A percentile compares a stretch with the other conserved stretches of the same genome.
Conservation (phyloP, 2,329 filamentous ascomycete species). For the Ophiostoma perfectum region DNA sequence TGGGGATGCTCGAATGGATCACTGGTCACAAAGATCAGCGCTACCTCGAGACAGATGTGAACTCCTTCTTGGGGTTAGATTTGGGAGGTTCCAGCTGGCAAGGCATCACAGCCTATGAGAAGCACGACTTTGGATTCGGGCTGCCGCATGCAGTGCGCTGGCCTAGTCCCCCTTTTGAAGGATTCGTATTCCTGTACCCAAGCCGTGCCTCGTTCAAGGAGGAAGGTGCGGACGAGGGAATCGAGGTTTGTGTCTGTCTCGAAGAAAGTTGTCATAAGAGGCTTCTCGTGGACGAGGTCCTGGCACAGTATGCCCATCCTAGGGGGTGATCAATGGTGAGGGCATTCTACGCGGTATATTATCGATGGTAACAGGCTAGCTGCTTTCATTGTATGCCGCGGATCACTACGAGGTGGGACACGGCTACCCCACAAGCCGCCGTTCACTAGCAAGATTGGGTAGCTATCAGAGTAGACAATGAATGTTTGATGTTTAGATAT, state of each 20-base stretch:
- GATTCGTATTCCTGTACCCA: background rate
- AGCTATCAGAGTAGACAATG: too few relatives aligned
- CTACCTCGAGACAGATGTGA: background rate
- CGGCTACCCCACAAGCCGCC: too few relatives aligned
- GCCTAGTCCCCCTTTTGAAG: background rate
- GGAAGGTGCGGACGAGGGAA: background rate
- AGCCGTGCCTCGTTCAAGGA: background rate
- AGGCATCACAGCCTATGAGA: background rate
- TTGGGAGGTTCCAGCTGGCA: slow-evolving; percentile 1
- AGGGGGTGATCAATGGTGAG: background rate
- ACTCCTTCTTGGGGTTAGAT: background rate
- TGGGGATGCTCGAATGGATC: background rate
- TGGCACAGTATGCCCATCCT: background rate
- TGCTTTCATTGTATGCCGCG: too few relatives aligned
- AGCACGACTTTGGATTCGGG: background rate
- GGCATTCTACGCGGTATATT: background rate
- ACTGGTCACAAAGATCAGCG: background rate
- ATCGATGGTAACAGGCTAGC: too few relatives aligned
- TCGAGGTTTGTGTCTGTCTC: background rate
- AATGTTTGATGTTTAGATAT: too few relatives aligned
- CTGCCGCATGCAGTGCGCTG: background rate
- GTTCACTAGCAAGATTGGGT: too few relatives aligned
- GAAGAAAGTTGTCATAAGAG: background rate
- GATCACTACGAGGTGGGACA: too few relatives aligned
- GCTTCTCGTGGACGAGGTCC: background rate